Conservation (phyloP, 495 filamentous ascomycete species). For the Pseudevernia furfuracea region DNA sequence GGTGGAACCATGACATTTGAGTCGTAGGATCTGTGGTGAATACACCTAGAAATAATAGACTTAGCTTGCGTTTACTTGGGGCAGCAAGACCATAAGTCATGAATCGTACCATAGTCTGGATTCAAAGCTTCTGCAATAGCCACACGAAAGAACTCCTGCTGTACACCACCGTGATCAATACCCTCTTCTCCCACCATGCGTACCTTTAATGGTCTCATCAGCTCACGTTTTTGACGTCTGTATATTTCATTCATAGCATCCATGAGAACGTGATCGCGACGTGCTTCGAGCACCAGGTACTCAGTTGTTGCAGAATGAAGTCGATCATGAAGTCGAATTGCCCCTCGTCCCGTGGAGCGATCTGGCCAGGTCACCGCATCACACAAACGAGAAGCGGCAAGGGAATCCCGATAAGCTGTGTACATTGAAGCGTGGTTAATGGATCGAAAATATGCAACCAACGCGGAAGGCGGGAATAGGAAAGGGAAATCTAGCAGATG, state of each 20-base stretch:
- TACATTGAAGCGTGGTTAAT: conserved; percentile 82
- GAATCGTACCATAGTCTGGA: conserved; percentile 59
- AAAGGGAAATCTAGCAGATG: conserved; percentile 79
- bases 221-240: conserved; percentile 71
- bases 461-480: conserved; percentile 61
- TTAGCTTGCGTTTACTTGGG: background rate
- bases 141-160: conserved; percentile 89
- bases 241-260: conserved; percentile 86
- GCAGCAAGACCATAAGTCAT: background rate
- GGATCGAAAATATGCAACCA: conserved; percentile 82
- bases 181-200: conserved; percentile 84
- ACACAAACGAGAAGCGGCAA: conserved; percentile 53
- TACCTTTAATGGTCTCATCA: conserved; percentile 80
- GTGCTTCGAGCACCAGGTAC: conserved; percentile 70
- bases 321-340: conserved; percentile 48
- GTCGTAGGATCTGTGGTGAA: conserved; percentile 70
- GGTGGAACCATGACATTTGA: conserved; percentile 79
- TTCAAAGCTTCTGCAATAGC: conserved; percentile 69
- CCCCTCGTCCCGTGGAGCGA: conserved; percentile 33
- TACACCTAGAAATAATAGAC: conserved; percentile 29
- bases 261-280: conserved; percentile 58
- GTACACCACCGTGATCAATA: conserved; percentile 86
- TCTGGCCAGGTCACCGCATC: conserved; percentile 46
- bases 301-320: conserved; percentile 57
- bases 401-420: conserved; percentile 61